Conservation (phyloP, 2,329 filamentous ascomycete species). For the Alternaria viburni region DNA sequence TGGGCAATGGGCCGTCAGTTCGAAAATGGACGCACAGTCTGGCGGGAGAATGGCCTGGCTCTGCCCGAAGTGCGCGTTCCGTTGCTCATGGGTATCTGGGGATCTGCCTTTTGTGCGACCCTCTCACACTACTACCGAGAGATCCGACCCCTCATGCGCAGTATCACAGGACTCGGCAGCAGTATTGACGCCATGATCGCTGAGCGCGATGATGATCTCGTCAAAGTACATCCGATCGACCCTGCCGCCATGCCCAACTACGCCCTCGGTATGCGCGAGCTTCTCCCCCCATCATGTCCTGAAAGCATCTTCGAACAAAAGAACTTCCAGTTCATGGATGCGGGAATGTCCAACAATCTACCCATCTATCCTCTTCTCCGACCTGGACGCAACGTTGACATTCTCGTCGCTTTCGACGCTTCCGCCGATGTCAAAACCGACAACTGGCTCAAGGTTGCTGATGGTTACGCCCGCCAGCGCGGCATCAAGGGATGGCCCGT, state of each 20-base stretch:
- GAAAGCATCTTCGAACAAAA: conserved; percentile 73
- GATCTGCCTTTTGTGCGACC: conserved; percentile 94
- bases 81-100: conserved; percentile 91
- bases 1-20: conserved; percentile 92
- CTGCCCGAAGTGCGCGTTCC: conserved; percentile 86
- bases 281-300: conserved; percentile 78
- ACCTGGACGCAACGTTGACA: conserved; percentile 84
- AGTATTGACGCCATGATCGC: conserved; percentile 83
- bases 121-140: conserved; percentile 96
- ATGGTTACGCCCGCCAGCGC: conserved; percentile 89
- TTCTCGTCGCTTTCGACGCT: conserved; percentile 91
- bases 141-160: conserved; percentile 79
- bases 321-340: conserved; percentile 80
- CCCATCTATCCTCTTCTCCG: conserved; percentile 93
- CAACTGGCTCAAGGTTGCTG: conserved; percentile 94
- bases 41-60: conserved; percentile 68
- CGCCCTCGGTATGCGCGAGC: conserved; percentile 77
- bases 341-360: conserved; percentile 97
- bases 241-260: conserved; percentile 92
- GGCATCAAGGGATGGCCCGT: conserved; percentile 94
- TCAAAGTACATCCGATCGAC: conserved; percentile 93
- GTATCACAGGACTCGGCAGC: conserved; percentile 71
- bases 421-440: conserved; percentile 92
- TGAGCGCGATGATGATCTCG: conserved; percentile 80
- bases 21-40: conserved; percentile 70